Percentiles rank a stretch among this genome's conserved stretches.
Evolutionary conservation across 2,329 filamentous ascomycete genomes (phyloP).

Genomic region (Beauveria sp.): DNA sequence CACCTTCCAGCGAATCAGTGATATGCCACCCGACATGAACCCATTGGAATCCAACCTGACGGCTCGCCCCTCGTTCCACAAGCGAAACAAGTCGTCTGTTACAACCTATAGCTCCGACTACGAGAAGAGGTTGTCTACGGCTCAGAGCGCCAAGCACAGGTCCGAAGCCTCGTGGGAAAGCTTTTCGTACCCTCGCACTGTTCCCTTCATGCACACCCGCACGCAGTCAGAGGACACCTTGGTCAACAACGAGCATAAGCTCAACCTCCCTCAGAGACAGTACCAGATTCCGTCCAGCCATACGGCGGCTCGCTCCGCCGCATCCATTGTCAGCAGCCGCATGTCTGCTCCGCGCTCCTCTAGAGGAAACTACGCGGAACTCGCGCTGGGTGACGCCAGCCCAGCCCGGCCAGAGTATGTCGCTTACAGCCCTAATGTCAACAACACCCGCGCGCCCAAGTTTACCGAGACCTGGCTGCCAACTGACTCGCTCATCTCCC

Average conservation of each 20-base stretch:
- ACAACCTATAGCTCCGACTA: slow-evolving; percentile 38
- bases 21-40: slow-evolving; percentile 89
- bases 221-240: slow-evolving; percentile 52
- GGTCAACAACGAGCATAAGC: slow-evolving; percentile 44
- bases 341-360: slow-evolving; percentile 32
- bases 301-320: slow-evolving; percentile 36
- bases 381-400: slow-evolving; percentile 36
- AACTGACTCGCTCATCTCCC: slow-evolving; percentile 45
- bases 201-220: slow-evolving; percentile 78
- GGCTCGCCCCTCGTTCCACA: slow-evolving; percentile 57
- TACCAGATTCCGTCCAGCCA: slow-evolving; percentile 41
- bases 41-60: slow-evolving; percentile 83
- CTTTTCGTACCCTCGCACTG: slow-evolving; percentile 41
- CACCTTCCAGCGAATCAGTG: slow-evolving; percentile 74
- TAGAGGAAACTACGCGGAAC: slow-evolving; percentile 41
- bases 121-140: slow-evolving; percentile 53
- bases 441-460: slow-evolving; percentile 30
- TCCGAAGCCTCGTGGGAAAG: slow-evolving; percentile 39
- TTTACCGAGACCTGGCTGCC: slow-evolving; percentile 50
- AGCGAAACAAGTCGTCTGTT: slow-evolving; percentile 60
- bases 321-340: slow-evolving; percentile 39
- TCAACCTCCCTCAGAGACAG: slow-evolving; percentile 47
- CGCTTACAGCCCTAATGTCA: slow-evolving; percentile 17
- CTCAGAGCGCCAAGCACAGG: slow-evolving; percentile 32
- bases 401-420: slow-evolving; percentile 20